Conservation (phyloP, 352 stramenopile genomes). For the Globisporangium barbulae region DNA sequence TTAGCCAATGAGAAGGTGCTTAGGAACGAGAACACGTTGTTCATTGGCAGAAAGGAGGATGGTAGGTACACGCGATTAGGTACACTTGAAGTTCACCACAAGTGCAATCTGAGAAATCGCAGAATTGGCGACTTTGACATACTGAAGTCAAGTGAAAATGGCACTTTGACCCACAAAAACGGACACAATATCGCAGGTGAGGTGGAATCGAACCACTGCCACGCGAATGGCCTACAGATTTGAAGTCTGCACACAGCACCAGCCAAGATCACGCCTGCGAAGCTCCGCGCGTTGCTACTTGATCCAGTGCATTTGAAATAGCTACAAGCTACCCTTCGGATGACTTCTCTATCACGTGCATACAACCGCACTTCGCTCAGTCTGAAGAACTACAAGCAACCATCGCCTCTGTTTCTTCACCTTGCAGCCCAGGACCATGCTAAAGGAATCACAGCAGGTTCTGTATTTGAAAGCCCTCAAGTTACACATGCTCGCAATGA, state of each 20-base stretch:
- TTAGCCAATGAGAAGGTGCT: not conserved
- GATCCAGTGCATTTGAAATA: not conserved
- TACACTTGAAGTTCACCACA: not conserved
- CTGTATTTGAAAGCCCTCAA: no score
- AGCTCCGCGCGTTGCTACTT: not conserved
- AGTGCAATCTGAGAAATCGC: not conserved
- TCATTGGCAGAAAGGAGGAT: not conserved
- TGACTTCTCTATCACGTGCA: not conserved
- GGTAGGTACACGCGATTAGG: conserved; percentile 1
- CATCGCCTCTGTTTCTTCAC: not conserved
- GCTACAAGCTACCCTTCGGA: not conserved
- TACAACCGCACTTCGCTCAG: not conserved
- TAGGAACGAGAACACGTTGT: not conserved
- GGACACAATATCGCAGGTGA: conserved; percentile 71
- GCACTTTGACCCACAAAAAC: not conserved
- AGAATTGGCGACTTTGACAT: not conserved
- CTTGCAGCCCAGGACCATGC: not conserved
- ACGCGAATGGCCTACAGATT: conserved; percentile 90
- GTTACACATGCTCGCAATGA: no score
- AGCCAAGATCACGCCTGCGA: conserved; percentile 86
- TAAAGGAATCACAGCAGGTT: not conserved
- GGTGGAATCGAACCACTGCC: conserved; percentile 91
- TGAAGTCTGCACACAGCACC: conserved; percentile 91
- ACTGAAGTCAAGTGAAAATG: not conserved
- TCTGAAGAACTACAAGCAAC: not conserved